A percentile compares a stretch with the other conserved stretches of the same genome.
Evolutionary conservation across 441 rosid species (phyloP).

Genomic region (Brassica balearica): DNA sequence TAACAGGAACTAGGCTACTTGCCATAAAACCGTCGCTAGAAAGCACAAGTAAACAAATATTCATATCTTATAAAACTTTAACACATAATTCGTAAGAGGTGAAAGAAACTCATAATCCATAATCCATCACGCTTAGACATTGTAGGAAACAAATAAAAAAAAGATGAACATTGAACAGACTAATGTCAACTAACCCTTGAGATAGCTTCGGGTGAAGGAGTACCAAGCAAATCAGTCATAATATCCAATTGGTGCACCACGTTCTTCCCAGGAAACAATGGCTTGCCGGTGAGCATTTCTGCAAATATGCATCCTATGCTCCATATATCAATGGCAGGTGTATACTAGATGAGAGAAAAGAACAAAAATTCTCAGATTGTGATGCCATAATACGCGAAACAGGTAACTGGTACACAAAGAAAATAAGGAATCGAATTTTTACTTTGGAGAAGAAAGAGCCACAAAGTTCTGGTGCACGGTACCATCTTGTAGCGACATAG

Average conservation of each 20-base stretch:
- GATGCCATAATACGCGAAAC: slow-evolving; percentile 2
- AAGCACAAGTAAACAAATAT: slow-evolving; percentile 14
- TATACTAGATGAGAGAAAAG: slow-evolving; percentile 65
- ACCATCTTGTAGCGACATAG: slow-evolving; percentile 99
- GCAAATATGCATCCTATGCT: slow-evolving; percentile 99
- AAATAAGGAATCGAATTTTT: slow-evolving; percentile 39
- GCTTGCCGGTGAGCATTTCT: slow-evolving; percentile 88
- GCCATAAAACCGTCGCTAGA: slow-evolving; percentile 11
- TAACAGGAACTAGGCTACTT: slow-evolving; percentile 17
- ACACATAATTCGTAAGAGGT: neutral
- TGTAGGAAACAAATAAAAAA: neutral
- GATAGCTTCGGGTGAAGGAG: slow-evolving; percentile 77
- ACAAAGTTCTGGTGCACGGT: slow-evolving; percentile 99
- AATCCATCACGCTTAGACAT: neutral
- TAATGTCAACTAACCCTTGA: slow-evolving; percentile 68
- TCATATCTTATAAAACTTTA: neutral
- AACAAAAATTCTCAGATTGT: neutral
- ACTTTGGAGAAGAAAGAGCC: slow-evolving; percentile 98
- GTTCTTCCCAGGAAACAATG: slow-evolving; percentile 95
- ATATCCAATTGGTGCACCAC: slow-evolving; percentile 92
- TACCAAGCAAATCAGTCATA: slow-evolving; percentile 96
- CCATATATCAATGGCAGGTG: slow-evolving; percentile 99
- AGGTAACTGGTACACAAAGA: neutral
- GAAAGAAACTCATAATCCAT: no score
- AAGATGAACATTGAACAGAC: slow-evolving; percentile 19